A percentile compares a stretch with the other conserved stretches of the same genome.
These are phyloP conservation scores for Ascochyta viciae-villosae DNA, from an alignment of 2,329 filamentous ascomycete species.

Conservation along the genomic window DNA sequence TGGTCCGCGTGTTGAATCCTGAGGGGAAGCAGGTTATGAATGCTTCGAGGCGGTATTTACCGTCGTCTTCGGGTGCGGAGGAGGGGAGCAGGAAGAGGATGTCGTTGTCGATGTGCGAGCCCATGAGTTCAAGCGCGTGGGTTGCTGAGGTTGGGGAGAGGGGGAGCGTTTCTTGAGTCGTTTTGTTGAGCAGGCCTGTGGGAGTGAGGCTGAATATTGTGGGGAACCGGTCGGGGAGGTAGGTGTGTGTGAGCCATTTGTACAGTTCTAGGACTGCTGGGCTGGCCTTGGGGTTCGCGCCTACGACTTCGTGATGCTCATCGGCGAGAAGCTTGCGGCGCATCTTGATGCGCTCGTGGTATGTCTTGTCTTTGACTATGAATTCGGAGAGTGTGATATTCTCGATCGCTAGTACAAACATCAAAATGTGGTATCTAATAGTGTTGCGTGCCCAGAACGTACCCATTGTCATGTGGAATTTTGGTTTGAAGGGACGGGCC, in stretches of 20 bases:
- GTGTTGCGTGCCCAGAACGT: not conserved
- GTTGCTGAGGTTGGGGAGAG: constrained; percentile 45
- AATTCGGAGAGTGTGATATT: constrained; percentile 61
- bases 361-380: constrained; percentile 66
- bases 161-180: constrained; percentile 54
- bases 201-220: constrained; percentile 56
- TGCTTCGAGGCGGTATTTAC: constrained; percentile 62
- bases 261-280: constrained; percentile 65
- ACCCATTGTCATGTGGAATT: constrained; percentile 71
- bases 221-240: constrained; percentile 65
- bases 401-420: constrained; percentile 56
- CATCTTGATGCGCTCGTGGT: constrained; percentile 58
- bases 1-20: constrained; percentile 64
- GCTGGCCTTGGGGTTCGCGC: constrained; percentile 45
- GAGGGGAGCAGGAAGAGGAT: constrained; percentile 64
- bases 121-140: constrained; percentile 57
- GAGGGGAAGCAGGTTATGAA: constrained; percentile 64
- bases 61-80: constrained; percentile 27
- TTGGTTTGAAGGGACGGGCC: constrained; percentile 65
- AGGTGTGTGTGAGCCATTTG: constrained; percentile 59
- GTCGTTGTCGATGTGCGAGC: constrained; percentile 64
- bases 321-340: constrained; percentile 57
- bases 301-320: constrained; percentile 52
- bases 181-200: constrained; percentile 52
- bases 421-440: not conserved